Evolutionary conservation across 345 rosid species (phyloP).

Genomic region (Citrus sp.): DNA sequence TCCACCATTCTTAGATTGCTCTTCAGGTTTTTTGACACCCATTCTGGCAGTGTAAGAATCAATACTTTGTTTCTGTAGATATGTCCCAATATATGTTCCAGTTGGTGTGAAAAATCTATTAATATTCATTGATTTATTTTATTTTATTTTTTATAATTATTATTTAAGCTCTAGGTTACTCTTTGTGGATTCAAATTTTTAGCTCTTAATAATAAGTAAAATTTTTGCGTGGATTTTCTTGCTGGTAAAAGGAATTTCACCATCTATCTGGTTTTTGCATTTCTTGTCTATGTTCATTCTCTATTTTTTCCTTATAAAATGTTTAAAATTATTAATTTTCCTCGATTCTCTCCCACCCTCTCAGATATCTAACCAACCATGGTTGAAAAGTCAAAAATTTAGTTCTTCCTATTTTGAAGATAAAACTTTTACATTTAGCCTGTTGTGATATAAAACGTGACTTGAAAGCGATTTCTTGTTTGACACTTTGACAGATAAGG

Average conservation of each 20-base stretch:
- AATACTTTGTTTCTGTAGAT: slow-evolving; percentile 2
- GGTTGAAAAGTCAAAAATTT: background rate
- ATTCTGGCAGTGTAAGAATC: slow-evolving; percentile 76
- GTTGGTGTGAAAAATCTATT: background rate
- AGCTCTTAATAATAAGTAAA: background rate
- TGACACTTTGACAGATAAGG: slow-evolving; percentile 50
- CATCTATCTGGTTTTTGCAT: background rate
- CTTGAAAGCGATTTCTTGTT: background rate
- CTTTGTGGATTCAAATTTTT: background rate
- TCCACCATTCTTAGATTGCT: slow-evolving; percentile 93
- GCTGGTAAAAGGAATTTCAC: background rate
- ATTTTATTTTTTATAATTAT: background rate
- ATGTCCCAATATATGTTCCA: background rate
- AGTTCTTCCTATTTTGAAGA: background rate
- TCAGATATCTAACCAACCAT: background rate
- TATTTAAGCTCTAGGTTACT: background rate
- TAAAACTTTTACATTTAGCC: background rate
- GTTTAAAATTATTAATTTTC: background rate
- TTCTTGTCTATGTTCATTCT: background rate
- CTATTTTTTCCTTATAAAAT: background rate
- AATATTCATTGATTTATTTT: background rate
- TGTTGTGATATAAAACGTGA: background rate
- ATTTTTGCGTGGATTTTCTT: background rate
- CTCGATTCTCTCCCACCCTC: background rate
- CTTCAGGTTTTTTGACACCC: slow-evolving; percentile 77